Evolutionary conservation across 2,329 filamentous ascomycete genomes (phyloP).

Genomic region (Exophiala oligosperma): DNA sequence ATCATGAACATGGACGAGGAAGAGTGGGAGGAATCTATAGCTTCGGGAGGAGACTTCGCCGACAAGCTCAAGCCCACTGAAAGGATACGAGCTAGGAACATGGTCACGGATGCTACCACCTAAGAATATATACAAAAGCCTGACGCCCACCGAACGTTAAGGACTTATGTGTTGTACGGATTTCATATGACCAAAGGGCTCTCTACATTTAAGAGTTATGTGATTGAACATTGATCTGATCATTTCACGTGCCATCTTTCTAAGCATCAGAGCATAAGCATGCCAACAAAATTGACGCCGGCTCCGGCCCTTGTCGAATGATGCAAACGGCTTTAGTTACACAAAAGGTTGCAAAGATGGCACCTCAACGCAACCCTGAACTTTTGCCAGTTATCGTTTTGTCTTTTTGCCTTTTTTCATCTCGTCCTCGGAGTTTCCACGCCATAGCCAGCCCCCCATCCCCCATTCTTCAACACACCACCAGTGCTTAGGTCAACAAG

Average conservation of each 20-base stretch:
- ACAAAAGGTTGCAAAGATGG: no score
- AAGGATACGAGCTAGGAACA: slow-evolving; percentile 67
- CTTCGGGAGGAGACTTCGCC: slow-evolving; percentile 52
- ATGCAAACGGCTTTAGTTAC: slow-evolving; percentile 18
- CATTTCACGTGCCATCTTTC: slow-evolving; percentile 19
- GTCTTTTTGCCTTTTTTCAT: not conserved
- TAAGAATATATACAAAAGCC: not conserved
- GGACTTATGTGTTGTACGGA: no score
- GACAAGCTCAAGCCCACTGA: slow-evolving; percentile 72
- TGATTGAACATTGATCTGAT: slow-evolving; percentile 10
- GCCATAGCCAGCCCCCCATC: not conserved
- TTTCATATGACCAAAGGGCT: no score
- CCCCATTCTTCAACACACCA: not conserved
- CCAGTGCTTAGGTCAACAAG: no score
- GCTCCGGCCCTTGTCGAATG: slow-evolving; percentile 17
- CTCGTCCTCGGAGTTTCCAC: not conserved
- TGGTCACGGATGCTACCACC: slow-evolving; percentile 49
- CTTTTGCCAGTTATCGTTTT: slow-evolving; percentile 1
- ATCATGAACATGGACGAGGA: slow-evolving; percentile 94
- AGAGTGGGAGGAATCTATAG: slow-evolving; percentile 77
- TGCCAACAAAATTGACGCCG: slow-evolving; percentile 10
- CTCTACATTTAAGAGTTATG: not conserved
- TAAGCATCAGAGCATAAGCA: slow-evolving; percentile 16
- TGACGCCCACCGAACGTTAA: no score
- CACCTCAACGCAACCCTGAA: not conserved